A percentile compares a stretch with the other conserved stretches of the same genome.
These are phyloP conservation scores for Monilinia fructicola DNA, from an alignment of 2,329 filamentous ascomycete genomes.

Conservation along the genomic window DNA sequence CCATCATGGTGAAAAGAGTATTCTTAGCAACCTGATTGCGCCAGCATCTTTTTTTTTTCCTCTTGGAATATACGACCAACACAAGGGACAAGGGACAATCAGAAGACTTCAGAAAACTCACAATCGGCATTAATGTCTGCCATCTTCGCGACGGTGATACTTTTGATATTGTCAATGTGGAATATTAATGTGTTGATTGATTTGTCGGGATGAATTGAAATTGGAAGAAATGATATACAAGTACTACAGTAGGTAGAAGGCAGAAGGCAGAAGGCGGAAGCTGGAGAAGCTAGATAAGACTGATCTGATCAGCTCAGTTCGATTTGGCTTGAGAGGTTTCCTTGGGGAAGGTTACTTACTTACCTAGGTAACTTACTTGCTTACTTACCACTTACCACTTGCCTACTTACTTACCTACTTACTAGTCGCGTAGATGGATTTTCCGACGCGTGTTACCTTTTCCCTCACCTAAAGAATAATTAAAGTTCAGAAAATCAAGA, in stretches of 20 bases:
- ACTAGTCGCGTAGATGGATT: conserved; percentile 31
- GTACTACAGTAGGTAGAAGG: too few relatives aligned
- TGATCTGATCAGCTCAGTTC: neutral
- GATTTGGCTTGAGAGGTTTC: conserved; percentile 7
- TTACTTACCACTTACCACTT: too few relatives aligned
- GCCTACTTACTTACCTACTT: too few relatives aligned
- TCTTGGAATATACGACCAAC: too few relatives aligned
- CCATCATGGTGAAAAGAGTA: too few relatives aligned
- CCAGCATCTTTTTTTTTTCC: neutral
- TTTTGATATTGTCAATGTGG: conserved; percentile 5
- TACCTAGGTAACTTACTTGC: neutral
- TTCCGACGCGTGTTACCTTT: conserved; percentile 20
- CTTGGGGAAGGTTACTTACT: too few relatives aligned
- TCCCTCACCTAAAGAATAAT: neutral
- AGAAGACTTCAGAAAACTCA: conserved; percentile 25
- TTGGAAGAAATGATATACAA: neutral
- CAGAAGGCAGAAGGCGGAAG: too few relatives aligned
- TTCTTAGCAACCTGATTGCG: neutral
- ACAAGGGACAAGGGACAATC: neutral
- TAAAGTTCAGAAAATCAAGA: too few relatives aligned
- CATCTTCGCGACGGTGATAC: conserved; percentile 27
- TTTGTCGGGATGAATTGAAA: neutral
- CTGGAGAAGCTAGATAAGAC: too few relatives aligned
- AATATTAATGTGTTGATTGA: neutral
- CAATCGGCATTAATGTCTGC: conserved; percentile 31